These are phyloP conservation scores for Ammopiptanthus mongolicus DNA, from an alignment of 306 rosid species.

Conservation along the genomic window DNA sequence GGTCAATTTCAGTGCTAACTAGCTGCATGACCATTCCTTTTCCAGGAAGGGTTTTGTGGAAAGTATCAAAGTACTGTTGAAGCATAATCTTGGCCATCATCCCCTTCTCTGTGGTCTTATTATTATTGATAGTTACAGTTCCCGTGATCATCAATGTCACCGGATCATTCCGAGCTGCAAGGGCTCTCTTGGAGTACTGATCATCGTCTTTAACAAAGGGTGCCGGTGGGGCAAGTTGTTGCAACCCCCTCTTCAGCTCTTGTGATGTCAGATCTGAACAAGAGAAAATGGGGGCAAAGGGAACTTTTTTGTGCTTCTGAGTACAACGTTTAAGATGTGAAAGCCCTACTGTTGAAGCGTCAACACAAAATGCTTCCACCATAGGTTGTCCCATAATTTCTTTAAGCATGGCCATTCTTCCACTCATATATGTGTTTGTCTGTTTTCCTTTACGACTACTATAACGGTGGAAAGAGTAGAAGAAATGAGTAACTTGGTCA, in stretches of 20 bases:
- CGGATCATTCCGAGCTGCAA: background rate
- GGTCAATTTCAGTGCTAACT: constrained; percentile 26
- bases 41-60: background rate
- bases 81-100: constrained; percentile 9
- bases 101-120: background rate
- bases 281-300: background rate
- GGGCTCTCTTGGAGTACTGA: background rate
- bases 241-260: background rate
- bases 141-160: background rate
- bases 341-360: background rate
- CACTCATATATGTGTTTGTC: background rate
- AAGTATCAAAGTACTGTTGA: background rate
- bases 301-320: background rate
- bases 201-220: background rate
- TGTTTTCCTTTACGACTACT: background rate
- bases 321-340: background rate
- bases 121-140: constrained; percentile 1
- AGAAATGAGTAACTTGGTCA: background rate
- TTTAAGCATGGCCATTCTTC: constrained; percentile 11
- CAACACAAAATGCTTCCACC: background rate
- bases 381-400: constrained; percentile 8
- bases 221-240: too few relatives aligned
- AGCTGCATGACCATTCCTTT: constrained; percentile 26
- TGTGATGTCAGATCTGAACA: background rate
- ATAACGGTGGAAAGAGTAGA: background rate